Evolutionary conservation across 306 rosid species (phyloP), one percentile per base, ranked within the genome.

Genomic region (Lathyrus aphaca): DNA sequence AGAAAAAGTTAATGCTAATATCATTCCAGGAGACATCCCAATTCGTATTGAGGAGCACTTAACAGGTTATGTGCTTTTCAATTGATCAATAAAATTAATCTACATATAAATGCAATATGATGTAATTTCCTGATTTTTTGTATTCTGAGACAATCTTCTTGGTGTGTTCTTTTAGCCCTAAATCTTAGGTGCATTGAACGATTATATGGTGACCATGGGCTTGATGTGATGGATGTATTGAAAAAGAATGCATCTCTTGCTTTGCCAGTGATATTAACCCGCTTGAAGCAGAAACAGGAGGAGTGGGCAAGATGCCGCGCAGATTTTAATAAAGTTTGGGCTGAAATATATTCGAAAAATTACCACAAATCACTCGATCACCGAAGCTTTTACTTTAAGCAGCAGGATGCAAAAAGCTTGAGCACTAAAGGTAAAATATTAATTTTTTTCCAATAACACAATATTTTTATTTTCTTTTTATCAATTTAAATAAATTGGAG

Each of bases 371-470:
- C 97, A 16, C 99, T 95, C 74, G 99, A 95, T 76, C 99, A 95
- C 66, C 96, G 96, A 30, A 95, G 99, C 81, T 95, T 95, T 82
- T 95, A 95, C 88, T 95, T 95, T 82, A 95, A 91, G 87, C 99
- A 95, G 68, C 97, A 95, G 64, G 99, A 95, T 78, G 73, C 89
- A 25, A 95, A 95, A 74, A 91, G 91, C 88, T 83, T 87, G 85
- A 91, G 99, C 75, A 80, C 95, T 42, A 95, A 95, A 86, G 99
- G 99, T 95, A 82, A 74, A 42, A 15, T 40, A 68, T 68, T 45
- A n/a, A 16, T 57, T 66, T 60, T 60, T 0, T 42, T 56, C 54
- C 29, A 49, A 63, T 38, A 43, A 61, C 53, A 40, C 65, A 54
- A 57, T 32, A 56, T 74, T 66, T 21, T 51, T 74, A 17, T 50